Percentiles rank a stretch among this genome's conserved stretches.
phyloP scores from a whole-genome alignment of 228 moss, liverwort and hornwort genomes.

The Sphagnum fallax region DNA sequence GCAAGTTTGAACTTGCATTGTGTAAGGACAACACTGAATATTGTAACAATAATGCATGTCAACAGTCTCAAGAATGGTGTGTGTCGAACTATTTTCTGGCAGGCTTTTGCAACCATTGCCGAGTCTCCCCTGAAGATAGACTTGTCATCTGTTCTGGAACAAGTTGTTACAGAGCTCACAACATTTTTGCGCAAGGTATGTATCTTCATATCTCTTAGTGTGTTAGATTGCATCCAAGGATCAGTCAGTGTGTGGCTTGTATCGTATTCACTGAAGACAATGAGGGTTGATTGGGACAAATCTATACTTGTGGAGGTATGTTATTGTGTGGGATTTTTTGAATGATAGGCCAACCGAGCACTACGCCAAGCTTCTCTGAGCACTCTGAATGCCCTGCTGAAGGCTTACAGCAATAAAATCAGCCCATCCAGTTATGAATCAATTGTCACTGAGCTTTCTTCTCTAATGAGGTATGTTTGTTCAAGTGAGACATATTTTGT shows the following conservation, averaged over 20 bases:
- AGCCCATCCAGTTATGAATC: constrained; percentile 89
- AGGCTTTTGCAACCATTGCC: constrained; percentile 99
- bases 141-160: constrained; percentile 93
- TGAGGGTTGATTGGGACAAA: too few relatives aligned
- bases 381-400: constrained; percentile 88
- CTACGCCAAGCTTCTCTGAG: constrained; percentile 95
- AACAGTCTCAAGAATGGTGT: too few relatives aligned
- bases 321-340: too few relatives aligned
- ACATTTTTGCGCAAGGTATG: constrained; percentile 94
- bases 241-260: too few relatives aligned
- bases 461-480: constrained; percentile 41
- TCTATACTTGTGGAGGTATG: too few relatives aligned
- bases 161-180: constrained; percentile 93
- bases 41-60: too few relatives aligned
- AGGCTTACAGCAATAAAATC: constrained; percentile 85
- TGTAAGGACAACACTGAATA: too few relatives aligned
- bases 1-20: too few relatives aligned
- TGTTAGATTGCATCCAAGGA: too few relatives aligned
- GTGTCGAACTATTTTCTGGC: constrained; percentile 1
- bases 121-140: constrained; percentile 96
- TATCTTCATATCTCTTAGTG: neutral
- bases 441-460: constrained; percentile 75
- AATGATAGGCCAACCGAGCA: constrained; percentile 76
- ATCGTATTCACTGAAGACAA: too few relatives aligned
- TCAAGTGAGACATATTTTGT: too few relatives aligned